These are phyloP conservation scores for Kluyveromyces aestuarii DNA, from an alignment of 805 yeast genomes.

Conservation along the genomic window DNA sequence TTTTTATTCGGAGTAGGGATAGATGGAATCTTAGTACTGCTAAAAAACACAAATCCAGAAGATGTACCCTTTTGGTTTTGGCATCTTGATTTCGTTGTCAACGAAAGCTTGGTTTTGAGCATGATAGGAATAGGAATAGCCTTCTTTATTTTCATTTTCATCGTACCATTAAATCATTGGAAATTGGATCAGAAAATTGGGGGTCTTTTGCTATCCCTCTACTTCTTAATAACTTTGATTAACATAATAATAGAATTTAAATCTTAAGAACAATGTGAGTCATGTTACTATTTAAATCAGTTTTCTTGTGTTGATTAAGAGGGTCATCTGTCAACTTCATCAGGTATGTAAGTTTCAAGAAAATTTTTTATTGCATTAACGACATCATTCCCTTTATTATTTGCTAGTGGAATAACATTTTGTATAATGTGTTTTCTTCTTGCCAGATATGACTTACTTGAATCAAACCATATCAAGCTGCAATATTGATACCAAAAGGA, in stretches of 20 bases:
- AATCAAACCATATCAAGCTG: slow-evolving; percentile 18
- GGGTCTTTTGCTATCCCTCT: slow-evolving; percentile 13
- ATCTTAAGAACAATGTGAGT: background rate
- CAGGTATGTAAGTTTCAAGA: slow-evolving; percentile 20
- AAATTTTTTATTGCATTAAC: slow-evolving; percentile 9
- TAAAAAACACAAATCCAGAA: slow-evolving; percentile 3
- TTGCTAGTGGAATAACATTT: slow-evolving; percentile 14
- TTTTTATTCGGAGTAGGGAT: slow-evolving; percentile 73
- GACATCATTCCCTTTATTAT: slow-evolving; percentile 4
- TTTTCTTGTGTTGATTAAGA: slow-evolving; percentile 9
- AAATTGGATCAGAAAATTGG: slow-evolving; percentile 36
- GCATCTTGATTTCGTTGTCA: slow-evolving; percentile 31
- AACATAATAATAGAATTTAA: slow-evolving; percentile 15
- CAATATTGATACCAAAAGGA: slow-evolving; percentile 24
- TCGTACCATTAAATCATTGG: slow-evolving; percentile 41
- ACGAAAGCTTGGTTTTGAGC: slow-evolving; percentile 31
- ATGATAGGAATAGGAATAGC: slow-evolving; percentile 34
- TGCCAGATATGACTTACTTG: slow-evolving; percentile 17
- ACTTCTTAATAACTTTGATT: slow-evolving; percentile 10
- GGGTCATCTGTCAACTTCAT: slow-evolving; percentile 14
- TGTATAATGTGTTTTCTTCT: slow-evolving; percentile 16
- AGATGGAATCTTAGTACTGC: slow-evolving; percentile 47
- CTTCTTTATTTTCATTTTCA: slow-evolving; percentile 30
- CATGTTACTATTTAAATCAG: background rate
- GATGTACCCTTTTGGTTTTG: slow-evolving; percentile 5